These are phyloP conservation scores for Pinus albicaulis DNA, from an alignment of 75 land plant genomes.

Conservation along the genomic window DNA sequence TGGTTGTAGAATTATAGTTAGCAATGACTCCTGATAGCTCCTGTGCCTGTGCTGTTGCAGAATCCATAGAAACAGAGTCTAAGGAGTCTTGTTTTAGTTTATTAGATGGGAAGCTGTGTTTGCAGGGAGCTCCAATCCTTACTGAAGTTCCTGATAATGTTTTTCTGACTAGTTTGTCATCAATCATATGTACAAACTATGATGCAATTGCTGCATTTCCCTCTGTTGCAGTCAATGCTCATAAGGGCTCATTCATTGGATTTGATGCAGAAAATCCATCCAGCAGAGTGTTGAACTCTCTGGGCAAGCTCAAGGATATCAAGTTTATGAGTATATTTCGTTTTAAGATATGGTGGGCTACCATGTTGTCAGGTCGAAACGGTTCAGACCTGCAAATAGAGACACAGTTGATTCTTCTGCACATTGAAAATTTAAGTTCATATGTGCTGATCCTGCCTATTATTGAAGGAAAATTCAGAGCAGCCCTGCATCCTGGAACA, in stretches of 20 bases:
- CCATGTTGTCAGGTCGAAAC: constrained; percentile 40
- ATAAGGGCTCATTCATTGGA: constrained; percentile 51
- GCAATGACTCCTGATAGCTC: too few relatives aligned
- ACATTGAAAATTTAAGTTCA: constrained; percentile 27
- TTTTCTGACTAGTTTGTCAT: constrained; percentile 21
- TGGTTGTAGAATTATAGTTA: too few relatives aligned
- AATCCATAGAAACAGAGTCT: too few relatives aligned
- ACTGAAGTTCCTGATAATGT: constrained; percentile 56
- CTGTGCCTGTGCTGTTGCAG: too few relatives aligned
- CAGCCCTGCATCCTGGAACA: constrained; percentile 44
- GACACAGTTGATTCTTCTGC: constrained; percentile 55
- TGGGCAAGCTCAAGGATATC: constrained; percentile 39
- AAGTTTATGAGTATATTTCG: constrained; percentile 55
- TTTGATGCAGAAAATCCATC: constrained; percentile 24
- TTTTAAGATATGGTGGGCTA: constrained; percentile 77
- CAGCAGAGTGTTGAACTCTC: constrained; percentile 21
- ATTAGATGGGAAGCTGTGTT: constrained; percentile 31
- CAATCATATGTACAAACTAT: constrained; percentile 11
- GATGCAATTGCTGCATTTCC: constrained; percentile 28
- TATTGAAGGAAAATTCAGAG: constrained; percentile 49
- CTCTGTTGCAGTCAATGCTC: constrained; percentile 18
- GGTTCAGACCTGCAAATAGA: constrained; percentile 59
- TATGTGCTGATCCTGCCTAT: constrained; percentile 55
- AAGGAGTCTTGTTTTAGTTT: constrained; percentile 11
- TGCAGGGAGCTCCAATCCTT: constrained; percentile 35